These are phyloP conservation scores for Pythium monospermum DNA, from an alignment of 352 stramenopile genomes.

Conservation along the genomic window DNA sequence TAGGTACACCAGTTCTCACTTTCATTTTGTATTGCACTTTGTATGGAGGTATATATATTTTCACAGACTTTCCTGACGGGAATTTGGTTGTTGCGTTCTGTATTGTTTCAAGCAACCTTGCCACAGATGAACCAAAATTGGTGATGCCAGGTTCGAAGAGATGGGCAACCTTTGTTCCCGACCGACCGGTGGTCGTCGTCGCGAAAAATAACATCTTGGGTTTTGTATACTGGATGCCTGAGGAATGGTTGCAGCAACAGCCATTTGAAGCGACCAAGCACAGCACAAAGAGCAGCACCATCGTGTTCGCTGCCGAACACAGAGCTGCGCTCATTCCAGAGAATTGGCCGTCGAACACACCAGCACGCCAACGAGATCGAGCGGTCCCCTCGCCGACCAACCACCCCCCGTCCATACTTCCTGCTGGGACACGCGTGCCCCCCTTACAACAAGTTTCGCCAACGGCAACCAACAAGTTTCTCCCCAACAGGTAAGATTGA, in stretches of 20 bases:
- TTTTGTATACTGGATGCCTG: slow-evolving; percentile 13
- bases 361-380: slow-evolving; percentile 3
- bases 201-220: slow-evolving; percentile 12
- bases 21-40: slow-evolving; percentile 8
- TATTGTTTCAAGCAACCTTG: slow-evolving; percentile 11
- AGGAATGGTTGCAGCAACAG: slow-evolving; percentile 6
- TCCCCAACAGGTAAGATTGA: slow-evolving; percentile 12
- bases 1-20: slow-evolving; percentile 15
- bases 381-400: slow-evolving; percentile 6
- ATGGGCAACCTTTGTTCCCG: slow-evolving; percentile 6
- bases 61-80: background rate
- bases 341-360: slow-evolving; percentile 16
- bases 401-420: slow-evolving; percentile 4
- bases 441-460: too few species aligned
- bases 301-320: too few species aligned
- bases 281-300: too few species aligned
- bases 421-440: background rate
- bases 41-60: slow-evolving; percentile 1
- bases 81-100: slow-evolving; percentile 22
- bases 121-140: background rate
- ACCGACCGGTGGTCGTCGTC: slow-evolving; percentile 26
- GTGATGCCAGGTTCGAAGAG: slow-evolving; percentile 1
- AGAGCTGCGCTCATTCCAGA: slow-evolving; percentile 9
- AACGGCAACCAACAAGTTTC: background rate
- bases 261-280: background rate